phyloP scores from a whole-genome alignment of 106 monocot genomes.

The Agapanthus africanus region DNA sequence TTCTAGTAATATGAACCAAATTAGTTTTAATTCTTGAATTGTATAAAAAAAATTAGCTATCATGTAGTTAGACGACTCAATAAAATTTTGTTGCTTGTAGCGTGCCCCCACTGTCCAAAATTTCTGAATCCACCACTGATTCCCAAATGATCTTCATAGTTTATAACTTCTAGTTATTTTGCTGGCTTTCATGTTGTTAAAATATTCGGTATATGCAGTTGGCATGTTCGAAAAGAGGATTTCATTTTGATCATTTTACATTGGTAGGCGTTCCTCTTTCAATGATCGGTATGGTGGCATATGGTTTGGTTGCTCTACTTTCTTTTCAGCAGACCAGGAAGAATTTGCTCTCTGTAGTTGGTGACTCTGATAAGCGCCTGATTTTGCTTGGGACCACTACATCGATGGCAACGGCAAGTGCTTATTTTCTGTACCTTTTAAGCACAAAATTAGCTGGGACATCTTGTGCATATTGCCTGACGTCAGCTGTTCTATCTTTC shows the following conservation, averaged over 20 bases:
- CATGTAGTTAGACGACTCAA: too few species aligned
- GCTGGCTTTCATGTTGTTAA: not conserved
- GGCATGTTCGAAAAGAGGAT: slow-evolving; percentile 14
- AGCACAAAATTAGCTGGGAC: slow-evolving; percentile 65
- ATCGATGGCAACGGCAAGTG: slow-evolving; percentile 88
- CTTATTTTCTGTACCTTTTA: slow-evolving; percentile 89
- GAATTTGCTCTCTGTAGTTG: slow-evolving; percentile 25
- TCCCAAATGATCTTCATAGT: too few species aligned
- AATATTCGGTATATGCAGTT: slow-evolving; percentile 2
- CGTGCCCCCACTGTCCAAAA: too few species aligned
- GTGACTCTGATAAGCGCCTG: slow-evolving; percentile 40
- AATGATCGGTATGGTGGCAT: slow-evolving; percentile 68
- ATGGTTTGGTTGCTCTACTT: slow-evolving; percentile 64
- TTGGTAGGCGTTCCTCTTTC: slow-evolving; percentile 82
- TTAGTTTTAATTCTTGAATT: too few species aligned
- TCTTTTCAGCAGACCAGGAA: slow-evolving; percentile 51
- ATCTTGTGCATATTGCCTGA: slow-evolving; percentile 72
- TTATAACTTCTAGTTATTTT: not conserved
- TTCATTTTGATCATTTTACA: slow-evolving; percentile 13
- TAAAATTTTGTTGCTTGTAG: too few species aligned
- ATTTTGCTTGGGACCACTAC: slow-evolving; percentile 60
- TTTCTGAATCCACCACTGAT: too few species aligned
- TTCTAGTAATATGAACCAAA: too few species aligned
- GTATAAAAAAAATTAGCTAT: too few species aligned
- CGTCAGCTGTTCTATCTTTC: slow-evolving; percentile 77